Base-by-base conservation (phyloP, 352 stramenopile genomes). In the Pythium folliculosum region DNA sequence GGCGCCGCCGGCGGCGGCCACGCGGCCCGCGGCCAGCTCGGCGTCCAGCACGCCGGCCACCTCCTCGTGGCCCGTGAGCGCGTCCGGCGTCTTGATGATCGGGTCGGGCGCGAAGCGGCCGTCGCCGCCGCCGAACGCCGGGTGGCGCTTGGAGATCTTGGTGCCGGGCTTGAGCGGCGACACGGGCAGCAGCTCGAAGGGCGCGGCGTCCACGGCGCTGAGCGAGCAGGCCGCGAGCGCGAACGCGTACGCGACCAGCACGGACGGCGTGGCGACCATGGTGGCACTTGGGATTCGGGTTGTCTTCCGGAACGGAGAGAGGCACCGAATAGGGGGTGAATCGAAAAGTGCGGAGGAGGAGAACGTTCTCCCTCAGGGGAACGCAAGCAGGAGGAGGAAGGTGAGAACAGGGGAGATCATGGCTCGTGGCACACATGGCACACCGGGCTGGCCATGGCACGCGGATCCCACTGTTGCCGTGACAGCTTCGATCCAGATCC, bases 201-300 rank as follows among this genome's bases (percentile, higher is more conserved):
- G 47, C 55, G 50, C 57, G 43, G 65, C 51, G n/a, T 53, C 23
- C 22, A 64, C 55, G 7, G 47, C n/a, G 40, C 43, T 48, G 17
- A 64, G 54, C 45, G 55, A 56, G 37, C 52, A 59, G 17, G 44
- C 32, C n/a, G 54, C 55, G 45, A 64, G 47, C 47, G 55, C 54
- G 22, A 60, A 60, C 54, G 63, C 49, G 55, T 61, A 64, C 21
- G 45, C 63, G 30, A 63, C 47, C n/a, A 70, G 63, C 62, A 32
- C 48, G 7, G 53, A 61, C 25, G 62, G 62, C 52, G 52, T 61
- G 12, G 62, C 62, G 32, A 69, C 62, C 62, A 69, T 69, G 40
- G 19, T 50, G 27, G 38, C n/a, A 3, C 21, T 27, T 32, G 47
- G 47, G 47, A 53, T 53, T 53, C 47, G 47, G 27, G 47, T 30